Conservation (phyloP, 495 filamentous ascomycete species). For the Xylaria flabelliformis region DNA sequence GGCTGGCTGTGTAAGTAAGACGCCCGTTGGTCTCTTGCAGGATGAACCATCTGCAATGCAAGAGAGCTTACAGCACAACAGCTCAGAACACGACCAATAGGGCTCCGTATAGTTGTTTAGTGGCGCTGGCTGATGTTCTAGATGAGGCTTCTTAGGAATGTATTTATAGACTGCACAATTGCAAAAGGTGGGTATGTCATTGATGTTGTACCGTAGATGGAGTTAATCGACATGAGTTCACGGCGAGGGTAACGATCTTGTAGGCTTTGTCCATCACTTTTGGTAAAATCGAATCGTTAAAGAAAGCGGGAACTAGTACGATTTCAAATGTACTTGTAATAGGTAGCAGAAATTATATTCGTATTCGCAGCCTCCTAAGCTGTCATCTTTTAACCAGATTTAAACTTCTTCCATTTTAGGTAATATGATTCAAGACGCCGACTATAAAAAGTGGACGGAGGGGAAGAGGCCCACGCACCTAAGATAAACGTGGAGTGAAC, state of each 20-base stretch:
- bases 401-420: constrained; percentile 1
- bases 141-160: not conserved
- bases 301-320: not conserved
- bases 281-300: too few species aligned
- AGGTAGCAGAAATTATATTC: not conserved
- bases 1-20: not conserved
- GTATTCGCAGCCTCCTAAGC: not conserved
- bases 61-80: not conserved
- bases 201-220: too few species aligned
- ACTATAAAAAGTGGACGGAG: constrained; percentile 18
- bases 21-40: not conserved
- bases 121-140: not conserved
- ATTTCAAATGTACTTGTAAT: too few species aligned
- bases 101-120: not conserved
- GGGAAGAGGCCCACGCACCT: constrained; percentile 1
- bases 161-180: not conserved
- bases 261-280: too few species aligned
- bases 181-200: too few species aligned
- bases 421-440: constrained; percentile 12
- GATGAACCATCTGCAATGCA: not conserved
- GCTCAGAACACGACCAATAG: not conserved
- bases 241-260: too few species aligned
- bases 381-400: not conserved
- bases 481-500: constrained; percentile 22
- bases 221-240: too few species aligned